Conservation (phyloP, 768 basidiomycete genomes). For the Epithele typhae region DNA sequence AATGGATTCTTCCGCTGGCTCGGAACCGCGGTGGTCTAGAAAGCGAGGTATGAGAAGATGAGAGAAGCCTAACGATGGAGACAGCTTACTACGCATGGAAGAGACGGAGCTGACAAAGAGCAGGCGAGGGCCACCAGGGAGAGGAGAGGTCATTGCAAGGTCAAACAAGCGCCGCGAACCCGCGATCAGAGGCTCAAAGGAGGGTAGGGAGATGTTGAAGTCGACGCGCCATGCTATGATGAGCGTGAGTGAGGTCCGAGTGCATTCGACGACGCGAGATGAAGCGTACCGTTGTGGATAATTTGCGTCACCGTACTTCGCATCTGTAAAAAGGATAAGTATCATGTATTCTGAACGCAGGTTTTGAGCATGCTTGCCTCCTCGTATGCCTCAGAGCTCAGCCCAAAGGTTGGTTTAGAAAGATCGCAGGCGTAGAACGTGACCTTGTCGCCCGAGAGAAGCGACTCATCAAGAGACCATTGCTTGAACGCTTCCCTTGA, state of each 20-base stretch:
- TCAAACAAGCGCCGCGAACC: slow-evolving; percentile 18
- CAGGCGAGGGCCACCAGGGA: slow-evolving; percentile 22
- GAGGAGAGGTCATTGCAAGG: slow-evolving; percentile 12
- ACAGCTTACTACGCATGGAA: slow-evolving; percentile 14
- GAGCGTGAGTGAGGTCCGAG: background rate
- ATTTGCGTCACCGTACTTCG: slow-evolving; percentile 12
- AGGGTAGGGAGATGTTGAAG: slow-evolving; percentile 35
- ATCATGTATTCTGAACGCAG: too few species aligned
- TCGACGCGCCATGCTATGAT: slow-evolving; percentile 34
- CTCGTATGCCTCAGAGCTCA: slow-evolving; percentile 9
- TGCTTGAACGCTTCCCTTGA: slow-evolving; percentile 16
- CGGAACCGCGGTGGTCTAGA: slow-evolving; percentile 2
- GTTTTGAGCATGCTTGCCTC: slow-evolving; percentile 9
- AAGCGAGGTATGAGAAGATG: background rate
- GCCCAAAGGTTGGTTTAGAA: slow-evolving; percentile 14
- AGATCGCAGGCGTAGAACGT: slow-evolving; percentile 19
- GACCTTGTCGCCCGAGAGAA: slow-evolving; percentile 13
- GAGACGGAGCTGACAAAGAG: slow-evolving; percentile 18
- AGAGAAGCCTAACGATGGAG: slow-evolving; percentile 15
- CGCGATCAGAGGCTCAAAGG: slow-evolving; percentile 34
- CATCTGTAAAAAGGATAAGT: slow-evolving; percentile 16
- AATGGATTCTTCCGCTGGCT: slow-evolving; percentile 3
- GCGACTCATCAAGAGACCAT: slow-evolving; percentile 9
- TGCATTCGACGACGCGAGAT: background rate
- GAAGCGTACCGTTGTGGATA: slow-evolving; percentile 23